Conservation (phyloP, 306 rosid species). For the Vigna angularis region DNA sequence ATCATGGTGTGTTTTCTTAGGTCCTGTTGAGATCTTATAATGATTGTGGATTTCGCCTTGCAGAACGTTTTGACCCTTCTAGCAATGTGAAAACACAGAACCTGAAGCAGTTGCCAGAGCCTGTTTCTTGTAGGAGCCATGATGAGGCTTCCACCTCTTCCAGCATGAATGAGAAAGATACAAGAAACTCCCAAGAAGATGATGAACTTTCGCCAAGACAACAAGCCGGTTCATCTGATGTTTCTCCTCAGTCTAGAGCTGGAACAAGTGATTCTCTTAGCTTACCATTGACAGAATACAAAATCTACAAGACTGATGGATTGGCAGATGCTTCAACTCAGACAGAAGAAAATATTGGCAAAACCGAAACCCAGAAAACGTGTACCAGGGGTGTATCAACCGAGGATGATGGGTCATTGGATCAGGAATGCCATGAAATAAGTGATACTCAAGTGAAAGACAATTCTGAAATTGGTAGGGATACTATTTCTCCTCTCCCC, state of each 20-base stretch:
- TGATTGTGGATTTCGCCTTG: slow-evolving; percentile 27
- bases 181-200: slow-evolving; percentile 72
- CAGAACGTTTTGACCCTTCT: slow-evolving; percentile 69
- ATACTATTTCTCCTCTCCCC: slow-evolving; percentile 64
- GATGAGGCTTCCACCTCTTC: slow-evolving; percentile 86
- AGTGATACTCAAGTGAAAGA: slow-evolving; percentile 52
- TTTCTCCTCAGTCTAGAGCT: slow-evolving; percentile 66
- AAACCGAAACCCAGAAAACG: slow-evolving; percentile 59
- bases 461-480: slow-evolving; percentile 57
- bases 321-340: slow-evolving; percentile 89
- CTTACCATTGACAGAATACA: slow-evolving; percentile 74
- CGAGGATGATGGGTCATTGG: slow-evolving; percentile 65
- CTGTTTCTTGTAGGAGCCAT: slow-evolving; percentile 69
- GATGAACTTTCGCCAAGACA: slow-evolving; percentile 70
- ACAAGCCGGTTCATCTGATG: slow-evolving; percentile 59
- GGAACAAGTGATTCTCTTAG: slow-evolving; percentile 70
- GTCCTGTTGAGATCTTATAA: slow-evolving; percentile 17
- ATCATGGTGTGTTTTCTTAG: slow-evolving; percentile 14
- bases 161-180: slow-evolving; percentile 78
- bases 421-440: slow-evolving; percentile 57
- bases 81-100: slow-evolving; percentile 63
- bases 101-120: slow-evolving; percentile 77
- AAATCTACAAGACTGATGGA: slow-evolving; percentile 77
- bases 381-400: slow-evolving; percentile 93
- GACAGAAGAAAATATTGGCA: slow-evolving; percentile 71